phyloP scores from a whole-genome alignment of 225 moss, liverwort and hornwort genomes.

The Thuidium tamariscinum region DNA sequence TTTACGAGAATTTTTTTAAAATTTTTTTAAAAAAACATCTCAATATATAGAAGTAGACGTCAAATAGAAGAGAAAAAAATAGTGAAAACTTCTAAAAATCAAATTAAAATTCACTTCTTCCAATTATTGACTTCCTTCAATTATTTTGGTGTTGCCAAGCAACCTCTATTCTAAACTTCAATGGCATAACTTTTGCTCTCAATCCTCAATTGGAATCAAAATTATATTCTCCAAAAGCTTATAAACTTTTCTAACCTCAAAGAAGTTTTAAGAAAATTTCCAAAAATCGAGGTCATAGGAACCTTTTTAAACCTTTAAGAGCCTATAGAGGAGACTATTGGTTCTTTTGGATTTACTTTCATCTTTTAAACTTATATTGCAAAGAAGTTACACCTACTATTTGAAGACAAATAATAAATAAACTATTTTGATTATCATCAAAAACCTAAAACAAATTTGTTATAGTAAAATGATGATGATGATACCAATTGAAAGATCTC shows the following conservation, averaged over 20 bases:
- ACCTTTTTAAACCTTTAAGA: not conserved
- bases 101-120: not conserved
- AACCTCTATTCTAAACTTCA: not conserved
- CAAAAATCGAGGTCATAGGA: not conserved
- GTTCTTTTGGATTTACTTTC: fast-evolving
- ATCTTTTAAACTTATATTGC: not conserved
- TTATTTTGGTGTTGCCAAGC: fast-evolving
- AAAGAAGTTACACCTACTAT: fast-evolving
- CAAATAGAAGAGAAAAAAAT: not conserved
- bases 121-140: not conserved
- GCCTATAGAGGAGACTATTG: fast-evolving
- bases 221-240: not conserved
- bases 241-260: not conserved
- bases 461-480: not conserved
- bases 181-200: not conserved
- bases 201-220: not conserved
- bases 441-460: no score
- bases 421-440: no score
- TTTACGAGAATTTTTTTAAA: no score
- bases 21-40: no score
- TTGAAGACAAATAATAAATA: not conserved
- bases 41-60: no score
- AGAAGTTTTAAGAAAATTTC: not conserved
- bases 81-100: not conserved
- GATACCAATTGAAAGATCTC: not conserved